Conservation (phyloP, 164 flowering plant genomes). For the Kalanchoe fedtschenkoi region DNA sequence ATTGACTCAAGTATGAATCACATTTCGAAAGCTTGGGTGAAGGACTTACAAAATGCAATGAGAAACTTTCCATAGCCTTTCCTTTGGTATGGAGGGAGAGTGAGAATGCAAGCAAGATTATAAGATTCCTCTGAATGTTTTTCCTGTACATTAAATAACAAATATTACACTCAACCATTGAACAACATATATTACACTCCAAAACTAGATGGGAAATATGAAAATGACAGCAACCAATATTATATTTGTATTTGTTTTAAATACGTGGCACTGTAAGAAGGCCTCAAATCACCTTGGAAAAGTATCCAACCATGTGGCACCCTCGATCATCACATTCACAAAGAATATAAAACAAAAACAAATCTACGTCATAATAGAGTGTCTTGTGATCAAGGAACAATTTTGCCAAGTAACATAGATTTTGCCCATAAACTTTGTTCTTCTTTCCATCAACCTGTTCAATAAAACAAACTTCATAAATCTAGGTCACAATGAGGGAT, state of each 20-base stretch:
- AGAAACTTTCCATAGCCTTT: slow-evolving; percentile 98
- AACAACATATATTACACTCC: not conserved
- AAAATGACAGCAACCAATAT: too few species aligned
- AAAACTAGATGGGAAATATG: not conserved
- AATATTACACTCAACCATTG: not conserved
- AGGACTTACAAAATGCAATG: slow-evolving; percentile 86
- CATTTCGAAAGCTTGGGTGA: not conserved
- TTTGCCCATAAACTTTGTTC: slow-evolving; percentile 98
- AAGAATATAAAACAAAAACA: slow-evolving; percentile 78
- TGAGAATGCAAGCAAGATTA: slow-evolving; percentile 94
- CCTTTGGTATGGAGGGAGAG: slow-evolving; percentile 98
- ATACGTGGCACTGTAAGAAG: not conserved
- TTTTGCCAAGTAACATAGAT: slow-evolving; percentile 90
- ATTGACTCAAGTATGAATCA: not conserved
- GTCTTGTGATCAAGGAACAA: slow-evolving; percentile 98
- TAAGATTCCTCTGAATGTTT: slow-evolving; percentile 96
- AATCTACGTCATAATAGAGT: slow-evolving; percentile 95
- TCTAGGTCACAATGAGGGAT: not conserved
- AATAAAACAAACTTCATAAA: slow-evolving; percentile 4
- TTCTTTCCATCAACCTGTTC: slow-evolving; percentile 97
- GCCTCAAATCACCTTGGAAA: slow-evolving; percentile 65
- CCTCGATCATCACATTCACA: slow-evolving; percentile 99
- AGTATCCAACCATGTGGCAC: slow-evolving; percentile 99
- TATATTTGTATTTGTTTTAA: too few species aligned
- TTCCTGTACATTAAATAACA: slow-evolving; percentile 46